Base-by-base conservation (phyloP, 441 rosid genomes). In the Pelargonium citronellum region DNA sequence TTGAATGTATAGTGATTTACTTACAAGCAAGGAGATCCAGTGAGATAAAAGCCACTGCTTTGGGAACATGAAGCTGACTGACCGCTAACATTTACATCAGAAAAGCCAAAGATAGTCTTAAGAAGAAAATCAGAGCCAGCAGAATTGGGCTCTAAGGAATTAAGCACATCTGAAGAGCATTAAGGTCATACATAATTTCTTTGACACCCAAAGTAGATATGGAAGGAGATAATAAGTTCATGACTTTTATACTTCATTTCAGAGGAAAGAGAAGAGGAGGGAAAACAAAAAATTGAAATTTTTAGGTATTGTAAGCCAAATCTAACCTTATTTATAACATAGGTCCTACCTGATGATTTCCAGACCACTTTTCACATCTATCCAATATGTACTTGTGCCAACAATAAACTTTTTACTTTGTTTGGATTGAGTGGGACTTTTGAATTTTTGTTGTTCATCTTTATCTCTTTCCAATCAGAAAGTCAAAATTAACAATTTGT, bases 11-110 rank as follows among this genome's bases (percentile, higher is more conserved):
- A 74, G 65, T 41, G 69, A 64, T 65, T 68, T 74, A 83, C 99
- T 90, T 84, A 95, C 99, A 86, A 78, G 86, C 97, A 91, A 75
- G 86, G 37, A 67, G 96, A 87, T 80, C 83, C 85, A 67, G 22
- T 49, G 37, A 75, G 78, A 73, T 83, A 80, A 72, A 71, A 82
- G 34, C 66, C 81, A 57, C 66, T 77, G 71, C 83, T 69, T 71
- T 81, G 80, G 78, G 71, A 73, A 80, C 91, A 82, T 5, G 76
- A 75, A 30, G 41, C 70, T 76, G 88, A 83, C 57, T 79, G 76
- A 73, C 76, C 67, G 74, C 51, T 77, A 66, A 67, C 69, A 77
- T 82, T 80, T 61, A 61, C 80, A 71, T 66, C 67, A 64, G 82
- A 65, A 64, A 87, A 67, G 75, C 88, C 88, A 82, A 95, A 90